Evolutionary conservation across 371 early-diverging fungal genomes (phyloP), one percentile per base, ranked within the genome.

Genomic region (Mucor piriformis): DNA sequence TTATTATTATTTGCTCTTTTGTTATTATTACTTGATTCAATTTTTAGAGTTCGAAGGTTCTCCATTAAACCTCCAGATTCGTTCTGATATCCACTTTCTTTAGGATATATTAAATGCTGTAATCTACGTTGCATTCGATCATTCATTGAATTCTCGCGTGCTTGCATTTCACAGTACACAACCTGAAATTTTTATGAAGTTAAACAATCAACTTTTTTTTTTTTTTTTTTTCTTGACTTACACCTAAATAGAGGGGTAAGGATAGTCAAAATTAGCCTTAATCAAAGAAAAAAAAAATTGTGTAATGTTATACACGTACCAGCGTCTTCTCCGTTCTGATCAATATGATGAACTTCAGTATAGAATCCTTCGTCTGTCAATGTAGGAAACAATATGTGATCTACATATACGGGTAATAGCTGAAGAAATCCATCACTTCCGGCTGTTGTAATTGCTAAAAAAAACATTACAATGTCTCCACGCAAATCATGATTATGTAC

Each of bases 31-130:
- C 63, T 62, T 50, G 83, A 74, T 3, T 75, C 70, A 37, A 83
- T 72, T 40, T 64, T 64, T 25, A 64, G 25, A 24, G 38, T 44
- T 34, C 64, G 20, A 23, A 84, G 57, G 59, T 64, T 67, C 27
- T 75, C 71, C 79, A 83, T 76, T 20, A 79, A 65, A 1, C 84
- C 84, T 25, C 84, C 84, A 1, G 83, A 78, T 54, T 81, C 80
- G 53, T 69, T 62, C 29, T 77, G 79, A 59, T 84, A 84, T 10
- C 82, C 82, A 54, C 73, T 75, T 49, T 69, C 71, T 40, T 73
- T 67, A 12, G 84, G 83, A 59, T 79, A 84, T 67, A 84, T 66
- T 43, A 77, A 59, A 33, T 76, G 76, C 32, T 73, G 70, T 40
- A 78, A 62, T 27, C 77, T 68, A 51, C 54, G 53, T 7, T 50